Evolutionary conservation across 73 alveolate genomes (phyloP).

Genomic region (Paramecium sexaurelia): DNA sequence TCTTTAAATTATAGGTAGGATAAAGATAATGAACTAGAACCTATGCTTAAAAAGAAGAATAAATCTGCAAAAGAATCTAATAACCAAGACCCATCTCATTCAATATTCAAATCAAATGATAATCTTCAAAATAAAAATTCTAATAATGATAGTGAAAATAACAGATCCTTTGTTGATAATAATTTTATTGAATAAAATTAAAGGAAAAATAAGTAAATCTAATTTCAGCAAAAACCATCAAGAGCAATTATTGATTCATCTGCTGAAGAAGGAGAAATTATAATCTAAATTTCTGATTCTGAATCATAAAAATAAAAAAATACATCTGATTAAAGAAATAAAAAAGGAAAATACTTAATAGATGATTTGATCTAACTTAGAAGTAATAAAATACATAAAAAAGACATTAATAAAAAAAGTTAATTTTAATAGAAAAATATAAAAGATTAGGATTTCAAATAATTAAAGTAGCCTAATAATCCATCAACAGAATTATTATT

Average conservation of each 20-base stretch:
- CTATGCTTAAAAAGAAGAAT: not conserved
- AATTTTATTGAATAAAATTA: not conserved
- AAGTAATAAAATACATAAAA: not conserved
- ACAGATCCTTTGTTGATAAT: not conserved
- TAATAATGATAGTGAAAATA: not conserved
- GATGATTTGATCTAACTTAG: not conserved
- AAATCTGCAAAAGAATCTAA: not conserved
- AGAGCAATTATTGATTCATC: not conserved
- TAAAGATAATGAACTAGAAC: not conserved
- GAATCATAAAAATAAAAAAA: not conserved
- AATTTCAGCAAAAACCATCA: not conserved
- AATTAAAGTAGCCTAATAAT: not conserved
- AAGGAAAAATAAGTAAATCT: not conserved
- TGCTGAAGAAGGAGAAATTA: not conserved
- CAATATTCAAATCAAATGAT: not conserved
- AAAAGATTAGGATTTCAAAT: not conserved
- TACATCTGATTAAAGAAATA: not conserved
- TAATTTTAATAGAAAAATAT: not conserved
- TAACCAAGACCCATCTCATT: not conserved
- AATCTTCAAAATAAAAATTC: not conserved
- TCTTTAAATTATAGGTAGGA: not conserved
- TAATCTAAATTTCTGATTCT: not conserved
- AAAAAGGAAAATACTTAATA: not conserved
- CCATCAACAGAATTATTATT: not conserved
- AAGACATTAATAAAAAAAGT: not conserved